Conservation (phyloP, 768 basidiomycete species). For the Obba rivulosa region DNA sequence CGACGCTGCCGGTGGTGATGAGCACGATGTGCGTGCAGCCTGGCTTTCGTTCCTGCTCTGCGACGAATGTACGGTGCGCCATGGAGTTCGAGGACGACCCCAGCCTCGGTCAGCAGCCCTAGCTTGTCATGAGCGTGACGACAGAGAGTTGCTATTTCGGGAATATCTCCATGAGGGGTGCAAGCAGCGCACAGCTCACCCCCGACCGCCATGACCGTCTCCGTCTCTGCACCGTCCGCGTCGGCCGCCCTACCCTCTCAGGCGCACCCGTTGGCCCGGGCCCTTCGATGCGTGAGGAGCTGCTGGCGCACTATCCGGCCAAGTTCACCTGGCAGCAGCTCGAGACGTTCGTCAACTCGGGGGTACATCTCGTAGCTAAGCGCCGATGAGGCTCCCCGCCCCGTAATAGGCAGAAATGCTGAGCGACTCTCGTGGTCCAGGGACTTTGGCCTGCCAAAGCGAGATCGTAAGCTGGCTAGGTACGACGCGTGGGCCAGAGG, state of each 20-base stretch:
- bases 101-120: neutral
- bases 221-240: neutral
- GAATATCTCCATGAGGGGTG: too few relatives aligned
- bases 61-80: constrained; percentile 12
- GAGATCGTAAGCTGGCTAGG: constrained; percentile 56
- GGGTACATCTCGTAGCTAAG: constrained; percentile 35
- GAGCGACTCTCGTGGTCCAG: constrained; percentile 28
- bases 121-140: too few relatives aligned
- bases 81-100: neutral
- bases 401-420: neutral
- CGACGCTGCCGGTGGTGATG: constrained; percentile 92
- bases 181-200: neutral
- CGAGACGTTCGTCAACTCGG: constrained; percentile 74
- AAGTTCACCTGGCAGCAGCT: constrained; percentile 74
- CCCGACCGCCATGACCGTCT: neutral
- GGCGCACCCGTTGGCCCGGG: constrained; percentile 33
- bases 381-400: neutral
- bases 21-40: constrained; percentile 66
- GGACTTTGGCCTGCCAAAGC: constrained; percentile 75
- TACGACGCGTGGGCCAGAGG: constrained; percentile 56
- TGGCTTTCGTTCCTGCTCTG: constrained; percentile 21
- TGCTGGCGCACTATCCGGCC: constrained; percentile 63
- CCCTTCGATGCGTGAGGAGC: constrained; percentile 63
- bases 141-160: too few relatives aligned
- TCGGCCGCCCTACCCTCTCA: neutral